phyloP scores from a whole-genome alignment of 306 rosid species.

The Malus domestica region DNA sequence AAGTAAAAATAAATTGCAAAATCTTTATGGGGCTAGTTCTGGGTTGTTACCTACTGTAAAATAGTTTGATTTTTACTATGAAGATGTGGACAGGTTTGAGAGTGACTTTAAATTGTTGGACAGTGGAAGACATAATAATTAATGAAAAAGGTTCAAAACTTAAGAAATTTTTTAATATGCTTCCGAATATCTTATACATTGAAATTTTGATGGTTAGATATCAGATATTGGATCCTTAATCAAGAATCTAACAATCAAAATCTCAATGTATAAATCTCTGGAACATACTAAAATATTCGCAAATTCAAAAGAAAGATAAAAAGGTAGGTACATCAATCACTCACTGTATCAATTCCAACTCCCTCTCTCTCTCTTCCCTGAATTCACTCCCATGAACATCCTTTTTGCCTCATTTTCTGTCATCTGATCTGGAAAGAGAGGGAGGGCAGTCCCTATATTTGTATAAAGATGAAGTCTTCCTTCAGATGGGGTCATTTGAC shows the following conservation, averaged over 20 bases:
- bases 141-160: constrained; percentile 8
- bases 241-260: background rate
- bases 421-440: constrained; percentile 36
- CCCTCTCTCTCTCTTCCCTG: background rate
- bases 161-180: background rate
- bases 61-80: constrained; percentile 1
- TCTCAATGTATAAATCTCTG: background rate
- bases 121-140: constrained; percentile 29
- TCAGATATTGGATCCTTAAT: accelerated
- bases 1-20: background rate
- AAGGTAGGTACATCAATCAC: constrained; percentile 14
- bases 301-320: constrained; percentile 9
- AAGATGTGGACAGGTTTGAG: constrained; percentile 16
- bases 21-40: background rate
- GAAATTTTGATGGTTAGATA: too few species aligned
- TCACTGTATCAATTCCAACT: constrained; percentile 10
- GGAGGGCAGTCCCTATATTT: constrained; percentile 11
- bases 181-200: too few species aligned
- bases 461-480: constrained; percentile 10
- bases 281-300: background rate
- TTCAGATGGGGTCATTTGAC: constrained; percentile 28
- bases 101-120: constrained; percentile 12
- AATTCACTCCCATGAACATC: constrained; percentile 16
- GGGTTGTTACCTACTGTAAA: constrained; percentile 25
- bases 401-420: constrained; percentile 32